These are phyloP conservation scores for Marasmius tenuissimus DNA, from an alignment of 1,284 basidiomycete species.

Conservation along the genomic window DNA sequence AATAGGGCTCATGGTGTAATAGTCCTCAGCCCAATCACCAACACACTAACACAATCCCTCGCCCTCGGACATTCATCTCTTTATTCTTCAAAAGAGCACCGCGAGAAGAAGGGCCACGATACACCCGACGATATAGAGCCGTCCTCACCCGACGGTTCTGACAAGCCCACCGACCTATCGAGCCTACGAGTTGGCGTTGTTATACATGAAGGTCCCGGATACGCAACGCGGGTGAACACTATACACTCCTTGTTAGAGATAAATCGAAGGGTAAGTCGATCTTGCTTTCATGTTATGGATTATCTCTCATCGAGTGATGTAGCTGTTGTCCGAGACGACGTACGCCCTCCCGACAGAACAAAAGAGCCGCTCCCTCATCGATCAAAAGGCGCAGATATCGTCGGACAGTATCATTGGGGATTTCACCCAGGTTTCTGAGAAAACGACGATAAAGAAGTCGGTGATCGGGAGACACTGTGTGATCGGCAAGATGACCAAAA, in stretches of 20 bases:
- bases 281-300: slow-evolving; percentile 6
- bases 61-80: slow-evolving; percentile 63
- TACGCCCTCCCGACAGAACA: slow-evolving; percentile 60
- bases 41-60: slow-evolving; percentile 40
- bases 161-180: slow-evolving; percentile 33
- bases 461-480: slow-evolving; percentile 87
- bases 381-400: slow-evolving; percentile 83
- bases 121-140: slow-evolving; percentile 9
- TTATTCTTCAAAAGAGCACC: slow-evolving; percentile 22
- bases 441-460: slow-evolving; percentile 84
- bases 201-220: slow-evolving; percentile 57
- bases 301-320: slow-evolving; percentile 2
- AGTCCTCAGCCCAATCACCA: slow-evolving; percentile 44
- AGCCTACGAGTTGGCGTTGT: slow-evolving; percentile 63
- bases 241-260: slow-evolving; percentile 80
- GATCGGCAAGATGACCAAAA: slow-evolving; percentile 85
- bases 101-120: slow-evolving; percentile 1
- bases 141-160: slow-evolving; percentile 47
- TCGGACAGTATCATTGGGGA: slow-evolving; percentile 83
- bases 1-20: not conserved
- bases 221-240: slow-evolving; percentile 82
- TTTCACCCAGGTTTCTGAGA: slow-evolving; percentile 82
- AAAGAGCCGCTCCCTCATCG: slow-evolving; percentile 64
- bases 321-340: slow-evolving; percentile 54
- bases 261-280: slow-evolving; percentile 66